Percentiles rank a stretch among this genome's conserved stretches.
Evolutionary conservation across 1,139 yeast species (phyloP).

Genomic region (Yamadazyma atmosphaerica): DNA sequence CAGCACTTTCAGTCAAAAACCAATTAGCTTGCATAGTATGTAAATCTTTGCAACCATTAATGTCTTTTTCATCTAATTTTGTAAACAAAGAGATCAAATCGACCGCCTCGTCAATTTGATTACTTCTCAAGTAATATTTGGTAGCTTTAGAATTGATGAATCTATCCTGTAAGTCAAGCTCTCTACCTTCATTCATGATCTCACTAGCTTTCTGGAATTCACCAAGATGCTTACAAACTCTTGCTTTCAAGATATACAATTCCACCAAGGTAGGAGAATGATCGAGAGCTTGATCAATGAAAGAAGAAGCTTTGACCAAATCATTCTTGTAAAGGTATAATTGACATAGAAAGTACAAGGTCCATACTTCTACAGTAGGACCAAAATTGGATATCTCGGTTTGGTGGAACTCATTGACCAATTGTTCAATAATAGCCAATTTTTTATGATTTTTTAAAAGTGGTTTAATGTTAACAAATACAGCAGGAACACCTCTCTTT

Average conservation of each 20-base stretch:
- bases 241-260: conserved; percentile 74
- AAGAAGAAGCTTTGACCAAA: conserved; percentile 51
- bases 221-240: conserved; percentile 74
- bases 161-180: conserved; percentile 83
- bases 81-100: conserved; percentile 79
- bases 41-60: conserved; percentile 83
- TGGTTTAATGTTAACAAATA: conserved; percentile 83
- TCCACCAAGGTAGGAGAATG: conserved; percentile 87
- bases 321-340: conserved; percentile 60
- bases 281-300: conserved; percentile 62
- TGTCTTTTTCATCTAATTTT: conserved; percentile 68
- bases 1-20: conserved; percentile 86
- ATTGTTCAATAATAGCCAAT: conserved; percentile 47
- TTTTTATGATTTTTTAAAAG: conserved; percentile 59
- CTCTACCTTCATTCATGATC: conserved; percentile 67
- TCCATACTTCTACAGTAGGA: conserved; percentile 71
- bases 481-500: conserved; percentile 83
- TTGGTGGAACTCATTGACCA: conserved; percentile 52
- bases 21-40: conserved; percentile 91
- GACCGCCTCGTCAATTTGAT: conserved; percentile 73
- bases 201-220: conserved; percentile 61
- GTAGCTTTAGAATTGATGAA: conserved; percentile 88
- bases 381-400: conserved; percentile 26
- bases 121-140: conserved; percentile 81
- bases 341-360: conserved; percentile 77